Evolutionary conservation across 805 yeast genomes (phyloP), one percentile per base, ranked within the genome.

Genomic region (Metschnikowia sp.): DNA sequence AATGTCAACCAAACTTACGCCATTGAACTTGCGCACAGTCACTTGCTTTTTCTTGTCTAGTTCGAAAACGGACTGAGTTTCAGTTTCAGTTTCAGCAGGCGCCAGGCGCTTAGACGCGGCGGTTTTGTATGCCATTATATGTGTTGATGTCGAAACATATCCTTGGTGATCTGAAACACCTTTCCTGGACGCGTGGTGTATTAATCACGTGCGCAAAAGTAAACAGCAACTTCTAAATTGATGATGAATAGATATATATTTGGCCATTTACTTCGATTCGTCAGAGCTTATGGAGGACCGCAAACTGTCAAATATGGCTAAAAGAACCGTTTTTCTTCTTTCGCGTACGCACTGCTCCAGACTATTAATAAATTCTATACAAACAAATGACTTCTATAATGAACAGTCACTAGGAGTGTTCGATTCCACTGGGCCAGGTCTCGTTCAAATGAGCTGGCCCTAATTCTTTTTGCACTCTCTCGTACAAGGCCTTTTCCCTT

Each of bases 1-100:
- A 44, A 91, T 86, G 58, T 91, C 96, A 11, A 92, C 81, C 54
- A 90, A 68, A 32, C 78, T 78, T 47, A 71, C 69, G 43, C 83
- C 82, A 46, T 86, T 83, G 72, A 81, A 91, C 54, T 77, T 78
- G 48, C 89, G 76, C 13, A 92, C 89, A 0, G 88, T 79, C 31
- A 88, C 85, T 46, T 82, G 78, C 61, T 88, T 89, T 52, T 66
- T 69, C 38, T 45, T 51, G 53, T 67, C 75, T 40, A 72, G 60
- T 31, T 45, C 49, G 18, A 45, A 32, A 26, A 28, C 42, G 6
- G 42, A 13, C 29, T 30, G 35, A 2, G 42, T 38, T 63, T 66
- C 44, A 1, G 39, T 26, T 13, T 32, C 41, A 10, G 32, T 3
- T 29, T 18, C 42, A 9, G 29, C 43, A 8, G 44, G 40, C 3